A percentile compares a stretch with the other conserved stretches of the same genome.
Conservation (phyloP, 2,329 filamentous ascomycete species). For the Magnaporthales sp. region DNA sequence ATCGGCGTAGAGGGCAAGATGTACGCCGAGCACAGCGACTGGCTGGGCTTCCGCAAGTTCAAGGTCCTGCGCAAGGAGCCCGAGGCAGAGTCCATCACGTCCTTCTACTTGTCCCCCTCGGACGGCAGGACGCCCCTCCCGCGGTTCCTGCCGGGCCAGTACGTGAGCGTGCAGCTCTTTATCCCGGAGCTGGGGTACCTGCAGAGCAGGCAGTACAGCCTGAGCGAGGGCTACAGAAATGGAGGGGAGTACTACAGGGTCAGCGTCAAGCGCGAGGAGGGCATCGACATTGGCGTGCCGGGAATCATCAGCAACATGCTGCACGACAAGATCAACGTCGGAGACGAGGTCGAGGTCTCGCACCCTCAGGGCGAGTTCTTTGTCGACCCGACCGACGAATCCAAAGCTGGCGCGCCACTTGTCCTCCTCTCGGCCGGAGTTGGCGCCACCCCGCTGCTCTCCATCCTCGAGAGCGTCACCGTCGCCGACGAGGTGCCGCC, state of each 20-base stretch:
- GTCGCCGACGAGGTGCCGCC: constrained; percentile 10
- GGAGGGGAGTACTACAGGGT: constrained; percentile 58
- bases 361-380: constrained; percentile 54
- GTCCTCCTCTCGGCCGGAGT: constrained; percentile 62
- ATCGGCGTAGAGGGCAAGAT: constrained; percentile 55
- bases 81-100: constrained; percentile 54
- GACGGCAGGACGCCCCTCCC: constrained; percentile 47
- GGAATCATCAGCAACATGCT: constrained; percentile 46
- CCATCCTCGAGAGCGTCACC: constrained; percentile 52
- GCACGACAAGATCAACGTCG: constrained; percentile 36
- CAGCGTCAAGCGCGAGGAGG: constrained; percentile 59
- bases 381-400: constrained; percentile 36
- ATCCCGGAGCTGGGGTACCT: constrained; percentile 53
- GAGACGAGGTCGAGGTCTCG: constrained; percentile 45
- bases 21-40: constrained; percentile 36
- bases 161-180: constrained; percentile 56
- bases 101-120: constrained; percentile 60
- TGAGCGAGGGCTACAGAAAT: constrained; percentile 48
- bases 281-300: constrained; percentile 22
- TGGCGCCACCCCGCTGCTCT: constrained; percentile 56
- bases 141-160: constrained; percentile 61
- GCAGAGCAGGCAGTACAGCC: constrained; percentile 68
- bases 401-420: constrained; percentile 38
- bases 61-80: constrained; percentile 47
- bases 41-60: constrained; percentile 43